Percentiles rank a stretch among this genome's conserved stretches.
These are phyloP conservation scores for Halteria grandinella DNA, from an alignment of 73 alveolate species.

Conservation along the genomic window DNA sequence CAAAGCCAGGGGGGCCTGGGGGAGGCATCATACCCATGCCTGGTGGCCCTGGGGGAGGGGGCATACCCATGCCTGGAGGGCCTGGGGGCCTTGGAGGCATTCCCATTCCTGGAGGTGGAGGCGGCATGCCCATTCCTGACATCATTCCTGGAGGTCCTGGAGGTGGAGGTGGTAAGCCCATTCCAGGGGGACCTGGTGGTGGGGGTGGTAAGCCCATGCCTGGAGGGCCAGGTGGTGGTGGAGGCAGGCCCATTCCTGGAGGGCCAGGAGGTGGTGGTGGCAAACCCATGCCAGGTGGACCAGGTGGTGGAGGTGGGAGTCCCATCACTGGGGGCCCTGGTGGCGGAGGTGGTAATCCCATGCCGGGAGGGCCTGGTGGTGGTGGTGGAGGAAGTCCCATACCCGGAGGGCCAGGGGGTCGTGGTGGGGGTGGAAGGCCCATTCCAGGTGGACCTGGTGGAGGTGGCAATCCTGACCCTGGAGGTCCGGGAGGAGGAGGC, in stretches of 20 bases:
- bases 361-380: neutral
- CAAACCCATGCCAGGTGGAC: conserved; percentile 56
- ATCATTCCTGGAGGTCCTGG: conserved; percentile 59
- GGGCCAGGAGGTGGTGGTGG: too few species aligned
- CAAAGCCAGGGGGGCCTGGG: conserved; percentile 3
- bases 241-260: conserved; percentile 38
- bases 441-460: conserved; percentile 30
- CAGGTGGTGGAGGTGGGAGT: conserved; percentile 34
- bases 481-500: conserved; percentile 74
- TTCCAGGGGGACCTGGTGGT: conserved; percentile 63
- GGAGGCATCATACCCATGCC: neutral
- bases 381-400: conserved; percentile 1
- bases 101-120: conserved; percentile 51
- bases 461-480: conserved; percentile 22
- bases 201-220: conserved; percentile 64
- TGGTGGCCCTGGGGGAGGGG: conserved; percentile 1
- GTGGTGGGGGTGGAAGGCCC: neutral
- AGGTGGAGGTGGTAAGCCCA: conserved; percentile 43
- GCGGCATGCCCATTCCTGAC: conserved; percentile 38
- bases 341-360: conserved; percentile 19
- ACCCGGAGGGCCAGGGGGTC: neutral
- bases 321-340: conserved; percentile 59
- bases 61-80: conserved; percentile 40
- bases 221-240: conserved; percentile 52
- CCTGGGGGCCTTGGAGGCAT: conserved; percentile 37